Conservation (phyloP, 805 yeast species). For the Monosporozyma servazzii region DNA sequence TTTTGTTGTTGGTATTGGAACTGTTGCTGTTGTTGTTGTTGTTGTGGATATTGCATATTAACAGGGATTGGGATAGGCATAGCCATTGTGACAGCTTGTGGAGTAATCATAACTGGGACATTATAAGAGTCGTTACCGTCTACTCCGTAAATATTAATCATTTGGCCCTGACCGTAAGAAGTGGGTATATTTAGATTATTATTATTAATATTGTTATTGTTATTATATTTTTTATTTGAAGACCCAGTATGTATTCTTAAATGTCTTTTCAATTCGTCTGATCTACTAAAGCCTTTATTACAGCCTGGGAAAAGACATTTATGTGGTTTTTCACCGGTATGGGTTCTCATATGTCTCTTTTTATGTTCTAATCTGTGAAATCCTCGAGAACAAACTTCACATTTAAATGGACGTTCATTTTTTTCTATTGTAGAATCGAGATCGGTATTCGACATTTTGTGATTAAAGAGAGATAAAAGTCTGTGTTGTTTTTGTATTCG, state of each 20-base stretch:
- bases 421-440: constrained; percentile 7
- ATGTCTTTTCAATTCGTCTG: constrained; percentile 83
- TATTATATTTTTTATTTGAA: constrained; percentile 1
- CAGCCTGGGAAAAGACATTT: constrained; percentile 81
- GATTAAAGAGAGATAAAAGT: background rate
- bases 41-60: background rate
- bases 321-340: constrained; percentile 90
- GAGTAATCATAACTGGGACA: constrained; percentile 5
- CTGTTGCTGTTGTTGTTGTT: constrained; percentile 3
- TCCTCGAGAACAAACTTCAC: constrained; percentile 77
- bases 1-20: constrained; percentile 1
- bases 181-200: background rate
- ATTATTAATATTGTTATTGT: background rate
- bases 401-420: constrained; percentile 62
- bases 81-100: constrained; percentile 6
- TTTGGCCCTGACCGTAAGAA: background rate
- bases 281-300: constrained; percentile 64
- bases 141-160: constrained; percentile 1
- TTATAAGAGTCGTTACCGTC: constrained; percentile 4
- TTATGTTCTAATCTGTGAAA: constrained; percentile 86
- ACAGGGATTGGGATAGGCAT: constrained; percentile 4
- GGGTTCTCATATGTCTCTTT: constrained; percentile 84
- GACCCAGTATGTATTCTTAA: constrained; percentile 53
- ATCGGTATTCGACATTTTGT: background rate
- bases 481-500: constrained; percentile 9